A percentile compares a stretch with the other conserved stretches of the same genome.
These are phyloP conservation scores for Prunus davidiana DNA, from an alignment of 306 rosid genomes.

Conservation along the genomic window DNA sequence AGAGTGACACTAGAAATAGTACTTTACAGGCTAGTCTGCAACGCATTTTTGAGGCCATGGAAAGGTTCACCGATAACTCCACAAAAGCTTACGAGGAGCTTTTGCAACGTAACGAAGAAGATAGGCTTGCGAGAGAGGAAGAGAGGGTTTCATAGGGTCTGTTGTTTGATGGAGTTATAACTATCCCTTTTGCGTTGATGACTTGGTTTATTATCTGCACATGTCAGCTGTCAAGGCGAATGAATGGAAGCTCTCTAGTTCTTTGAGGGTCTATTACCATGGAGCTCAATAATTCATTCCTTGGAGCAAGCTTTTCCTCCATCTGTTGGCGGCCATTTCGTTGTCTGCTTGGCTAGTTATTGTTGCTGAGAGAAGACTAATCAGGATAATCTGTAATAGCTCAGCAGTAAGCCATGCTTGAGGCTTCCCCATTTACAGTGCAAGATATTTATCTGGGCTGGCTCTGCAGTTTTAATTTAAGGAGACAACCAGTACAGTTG, in stretches of 20 bases:
- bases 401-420: conserved; percentile 1
- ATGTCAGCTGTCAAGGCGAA: neutral
- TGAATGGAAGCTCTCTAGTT: conserved; percentile 15
- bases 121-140: conserved; percentile 32
- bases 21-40: conserved; percentile 81
- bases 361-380: neutral
- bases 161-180: conserved; percentile 10
- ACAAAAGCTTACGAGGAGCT: conserved; percentile 78
- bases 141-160: conserved; percentile 39
- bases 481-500: neutral
- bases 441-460: neutral
- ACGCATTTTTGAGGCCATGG: conserved; percentile 93
- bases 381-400: neutral
- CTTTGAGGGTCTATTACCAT: conserved; percentile 10
- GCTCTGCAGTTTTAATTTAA: conserved; percentile 6
- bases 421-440: neutral
- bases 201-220: neutral
- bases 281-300: conserved; percentile 13
- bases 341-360: conserved; percentile 14
- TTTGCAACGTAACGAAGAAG: conserved; percentile 71
- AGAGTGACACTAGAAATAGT: conserved; percentile 66
- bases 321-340: neutral
- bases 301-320: neutral
- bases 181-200: conserved; percentile 10
- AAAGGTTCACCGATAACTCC: conserved; percentile 70